Evolutionary conservation across 352 stramenopile genomes (phyloP), one percentile per base, ranked within the genome.

Genomic region (Globisporangium irregulare): DNA sequence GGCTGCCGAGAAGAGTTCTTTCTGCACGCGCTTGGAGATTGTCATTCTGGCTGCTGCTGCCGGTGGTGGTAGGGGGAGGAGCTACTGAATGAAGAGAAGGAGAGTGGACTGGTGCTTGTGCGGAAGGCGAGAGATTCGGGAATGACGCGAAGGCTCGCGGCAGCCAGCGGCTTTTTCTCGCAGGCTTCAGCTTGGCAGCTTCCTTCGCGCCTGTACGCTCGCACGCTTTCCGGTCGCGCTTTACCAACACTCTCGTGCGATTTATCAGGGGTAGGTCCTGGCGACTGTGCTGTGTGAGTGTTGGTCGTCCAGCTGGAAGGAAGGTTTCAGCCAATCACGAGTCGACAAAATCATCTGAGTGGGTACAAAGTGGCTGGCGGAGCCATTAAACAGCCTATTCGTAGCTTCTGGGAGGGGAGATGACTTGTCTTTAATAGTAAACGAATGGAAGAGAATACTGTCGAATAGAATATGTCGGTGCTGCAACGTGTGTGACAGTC

Each of bases 11-110:
- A 81, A 75, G 18, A 85, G 74, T 54, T 85, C 78, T 34, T 81
- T 81, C 46, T 85, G 78, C n/a, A 85, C 78, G 69, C 78, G 78
- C 69, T 81, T 83, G 63, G 78, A 83, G 76, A 85, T 85, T 65
- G 78, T 85, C 78, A 85, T 85, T 32, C 27, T 68, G 24, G 18
- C 34, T 68, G 55, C 18, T 62, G 55, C 48, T 41, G 36, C 10
- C 32, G 12, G 3, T 29, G 29, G 29, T 32, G 29, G 25, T 29
- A 3, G 25, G 25, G 25, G 25, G 29, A 32, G 38, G 12, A 46
- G 38, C 38, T 46, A 14, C 38, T 18, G 38, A 4, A 46, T 46
- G 32, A 24, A 15, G 14, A 53, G 36, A 24, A 55, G 24, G 14
- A 46, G 15, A 18, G 36, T 18, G 58, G 27, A 14, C 34, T 6